Base-by-base conservation (phyloP, 768 basidiomycete genomes). In the Rossbeevera mucosa region DNA sequence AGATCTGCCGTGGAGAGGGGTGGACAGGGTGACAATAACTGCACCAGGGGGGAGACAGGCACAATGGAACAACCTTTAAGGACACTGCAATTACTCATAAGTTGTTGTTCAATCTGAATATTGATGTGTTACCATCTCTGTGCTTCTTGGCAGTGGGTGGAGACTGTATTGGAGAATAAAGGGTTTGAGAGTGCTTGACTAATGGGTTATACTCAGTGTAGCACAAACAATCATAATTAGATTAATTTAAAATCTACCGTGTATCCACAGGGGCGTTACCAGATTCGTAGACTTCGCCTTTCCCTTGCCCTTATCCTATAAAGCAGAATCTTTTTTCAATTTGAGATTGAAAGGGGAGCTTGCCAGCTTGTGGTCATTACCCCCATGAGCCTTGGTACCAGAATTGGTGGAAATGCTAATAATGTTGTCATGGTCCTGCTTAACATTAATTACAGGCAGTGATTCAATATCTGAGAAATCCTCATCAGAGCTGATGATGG, bases 61-160 rank as follows among this genome's bases (percentile, higher is more conserved):
- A 36, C 14, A 36, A 18, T 36, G 33, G 6, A 18, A 36, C 33
- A 1, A 16, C 33, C 14, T 18, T 36, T 18, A 16, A 36, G 33
- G 33, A 36, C 5, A 5, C 33, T 36, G n/a, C n/a, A n/a, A 18
- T 36, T 8, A 36, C n/a, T 36, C 33, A 18, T 36, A 36, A 36
- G 33, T 5, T 36, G 33, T 6, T 7, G 6, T 18, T 36, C n/a
- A 18, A 7, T 16, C 1, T 18, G n/a, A 36, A 36, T 36, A 36
- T 16, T 18, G n/a, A 36, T n/a, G n/a, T 36, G 16, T 69, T 97
- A 38, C 36, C 18, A 8, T 38, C 36, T 18, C 11, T 38, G 5
- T 7, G 5, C 36, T 38, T 38, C 36, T 38, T 38, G 36, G 7
- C 3, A n/a, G 43, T n/a, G 0, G 43, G 43, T 25, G 43, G 43